phyloP scores from a whole-genome alignment of 345 rosid genomes.

The Lepidium didymum region DNA sequence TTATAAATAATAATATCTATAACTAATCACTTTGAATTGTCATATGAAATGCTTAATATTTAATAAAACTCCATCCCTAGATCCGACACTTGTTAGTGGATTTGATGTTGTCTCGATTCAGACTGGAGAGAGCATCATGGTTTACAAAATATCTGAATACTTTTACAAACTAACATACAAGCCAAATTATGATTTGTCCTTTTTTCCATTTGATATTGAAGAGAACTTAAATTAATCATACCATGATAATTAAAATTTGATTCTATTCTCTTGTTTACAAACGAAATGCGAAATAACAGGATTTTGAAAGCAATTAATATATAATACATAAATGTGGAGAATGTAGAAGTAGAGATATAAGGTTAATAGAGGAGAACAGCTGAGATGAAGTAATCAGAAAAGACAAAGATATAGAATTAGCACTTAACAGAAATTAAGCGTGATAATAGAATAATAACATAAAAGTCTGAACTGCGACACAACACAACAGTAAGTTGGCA shows the following conservation, averaged over 20 bases:
- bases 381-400: not conserved
- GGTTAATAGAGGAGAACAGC: not conserved
- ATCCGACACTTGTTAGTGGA: too few relatives aligned
- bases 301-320: not conserved
- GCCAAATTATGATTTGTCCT: not conserved
- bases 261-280: not conserved
- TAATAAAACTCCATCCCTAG: too few relatives aligned
- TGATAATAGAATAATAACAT: slow-evolving; percentile 10
- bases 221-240: not conserved
- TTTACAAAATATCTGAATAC: not conserved
- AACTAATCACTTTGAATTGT: too few relatives aligned
- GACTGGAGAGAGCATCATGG: too few relatives aligned
- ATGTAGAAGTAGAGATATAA: not conserved
- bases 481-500: slow-evolving; percentile 10
- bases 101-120: too few relatives aligned
- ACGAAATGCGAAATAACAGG: not conserved
- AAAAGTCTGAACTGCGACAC: not conserved
- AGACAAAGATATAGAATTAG: not conserved
- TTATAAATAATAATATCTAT: too few relatives aligned
- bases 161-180: not conserved
- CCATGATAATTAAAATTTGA: not conserved
- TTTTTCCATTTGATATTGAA: too few relatives aligned
- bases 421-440: slow-evolving; percentile 11
- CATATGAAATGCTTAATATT: too few relatives aligned
- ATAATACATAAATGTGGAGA: not conserved